Percentiles rank a stretch among this genome's conserved stretches.
These are phyloP conservation scores for Piloderma croceum DNA, from an alignment of 768 basidiomycete genomes.

Conservation along the genomic window DNA sequence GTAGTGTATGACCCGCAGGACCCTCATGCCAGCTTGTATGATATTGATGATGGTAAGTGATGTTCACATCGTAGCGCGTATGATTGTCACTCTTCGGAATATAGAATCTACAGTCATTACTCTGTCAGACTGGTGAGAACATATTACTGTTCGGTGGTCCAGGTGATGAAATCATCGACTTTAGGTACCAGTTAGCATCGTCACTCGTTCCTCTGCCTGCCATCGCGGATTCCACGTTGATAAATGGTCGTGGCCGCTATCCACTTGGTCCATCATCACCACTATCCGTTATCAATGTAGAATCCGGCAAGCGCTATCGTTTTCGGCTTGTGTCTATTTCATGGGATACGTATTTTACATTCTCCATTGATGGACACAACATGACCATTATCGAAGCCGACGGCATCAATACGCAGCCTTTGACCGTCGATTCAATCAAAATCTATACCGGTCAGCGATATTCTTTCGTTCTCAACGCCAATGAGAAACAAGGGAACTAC, in stretches of 20 bases:
- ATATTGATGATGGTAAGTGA: conserved; percentile 27
- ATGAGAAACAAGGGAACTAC: conserved; percentile 37
- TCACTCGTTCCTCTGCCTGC: conserved; percentile 16
- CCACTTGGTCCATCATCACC: conserved; percentile 25
- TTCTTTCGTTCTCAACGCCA: no score
- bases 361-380: conserved; percentile 42
- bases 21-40: no score
- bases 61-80: no score
- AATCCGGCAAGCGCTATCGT: conserved; percentile 30
- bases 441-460: conserved; percentile 50
- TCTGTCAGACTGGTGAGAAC: conserved; percentile 32
- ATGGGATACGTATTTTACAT: conserved; percentile 34
- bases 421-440: conserved; percentile 34
- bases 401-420: conserved; percentile 33
- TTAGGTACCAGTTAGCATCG: conserved; percentile 24
- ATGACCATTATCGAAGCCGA: conserved; percentile 47
- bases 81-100: no score
- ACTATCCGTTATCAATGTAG: conserved; percentile 32
- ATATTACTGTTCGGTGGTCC: neutral
- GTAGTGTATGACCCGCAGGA: no score
- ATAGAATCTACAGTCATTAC: conserved; percentile 38
- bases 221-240: conserved; percentile 26
- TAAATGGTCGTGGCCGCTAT: conserved; percentile 38
- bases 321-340: conserved; percentile 33
- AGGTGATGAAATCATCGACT: neutral